Evolutionary conservation across 202 grass and related monocot species (phyloP), one percentile per base, ranked within the genome.

Genomic region (Eragrostis tef): DNA sequence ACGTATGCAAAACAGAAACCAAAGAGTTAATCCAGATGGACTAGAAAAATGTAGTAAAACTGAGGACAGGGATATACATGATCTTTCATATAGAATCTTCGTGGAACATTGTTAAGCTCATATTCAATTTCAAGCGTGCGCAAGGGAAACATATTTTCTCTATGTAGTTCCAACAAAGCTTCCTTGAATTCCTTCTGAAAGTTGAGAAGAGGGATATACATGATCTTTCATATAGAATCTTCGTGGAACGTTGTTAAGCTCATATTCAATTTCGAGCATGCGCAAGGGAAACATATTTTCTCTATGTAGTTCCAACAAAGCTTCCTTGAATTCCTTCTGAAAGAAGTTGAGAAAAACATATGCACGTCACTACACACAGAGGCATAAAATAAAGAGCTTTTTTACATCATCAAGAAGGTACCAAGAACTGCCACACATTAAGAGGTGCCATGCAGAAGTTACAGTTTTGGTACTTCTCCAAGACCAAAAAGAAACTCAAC

Each of bases 161-260:
- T 58, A 1, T 59, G 42, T 31, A 81, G 1, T 20, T 81, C 39
- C 0, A 43, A 25, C 48, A 79, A 52, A 68, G 49, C 77, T 43
- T 53, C 49, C 7, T 14, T 26, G 20, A 44, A 79, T 43, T 52
- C 39, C 64, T 43, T 79, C 63, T 79, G 17, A 43, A 64, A 79
- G 47, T 39, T 50, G 22, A 67, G 5, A 15, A 42, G n/a, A n/a
- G n/a, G n/a, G n/a, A n/a, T n/a, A n/a, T n/a, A n/a, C 65, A 71
- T 10, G 0, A 10, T 71, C 0, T 70, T 81, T 31, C 53, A 81
- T 0, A 27, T 1, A 4, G 4, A 31, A 58, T 12, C 2, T 27
- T 0, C 9, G 2, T 14, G 2, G 50, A 46, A 1, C 0, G 0
- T 60, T 8, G 29, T 81, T 16, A 45, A 81, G 36, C 65, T 45